Base-by-base conservation (phyloP, 2,329 filamentous ascomycete species). In the Aspergillus fructus region DNA sequence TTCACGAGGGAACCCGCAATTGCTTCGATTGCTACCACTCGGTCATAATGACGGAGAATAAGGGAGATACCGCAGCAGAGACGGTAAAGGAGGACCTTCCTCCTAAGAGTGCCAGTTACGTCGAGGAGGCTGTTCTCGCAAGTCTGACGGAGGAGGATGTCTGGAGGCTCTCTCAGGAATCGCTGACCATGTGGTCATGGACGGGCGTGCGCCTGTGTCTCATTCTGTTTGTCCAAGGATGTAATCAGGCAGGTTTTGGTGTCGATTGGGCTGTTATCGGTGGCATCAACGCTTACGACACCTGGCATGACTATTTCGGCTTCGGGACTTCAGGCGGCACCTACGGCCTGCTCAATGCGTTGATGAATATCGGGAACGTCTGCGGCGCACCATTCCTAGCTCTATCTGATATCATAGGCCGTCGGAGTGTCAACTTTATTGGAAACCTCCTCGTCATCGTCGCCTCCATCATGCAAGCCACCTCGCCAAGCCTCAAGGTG, bases 201-300 rank as follows among this genome's bases (percentile, higher is more conserved):
- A 73, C 78, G 6, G 76, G 76, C 4, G 68, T 76, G 42, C 71
- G 76, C 6, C 68, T 81, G 17, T 66, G 67, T 24, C 62, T 75
- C 30, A 75, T 81, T 53, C 76, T 81, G 70, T 72, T 75, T 47
- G 74, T 81, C 15, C 76, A 78, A 67, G 78, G 76, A 34, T 80
- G 76, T 60, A 79, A 80, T 54, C 76, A 79, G 63, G 77, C 77
- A 43, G 78, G 76, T 8, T 80, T 75, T 59, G 79, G 79, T 59
- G 74, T 81, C 41, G 79, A 81, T 60, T 81, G 79, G 79, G 76
- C 76, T 24, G 78, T 81, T 27, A 81, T 81, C 40, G 67, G 73
- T 40, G 75, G 77, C 40, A 79, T 81, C 58, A 80, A 81, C 55
- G 69, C 77, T 9, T 71, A 74, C 45, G 55, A 70, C 5, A 61